Evolutionary conservation across 306 rosid genomes (phyloP), one percentile per base, ranked within the genome.

Genomic region (Ochetophila trinervis): DNA sequence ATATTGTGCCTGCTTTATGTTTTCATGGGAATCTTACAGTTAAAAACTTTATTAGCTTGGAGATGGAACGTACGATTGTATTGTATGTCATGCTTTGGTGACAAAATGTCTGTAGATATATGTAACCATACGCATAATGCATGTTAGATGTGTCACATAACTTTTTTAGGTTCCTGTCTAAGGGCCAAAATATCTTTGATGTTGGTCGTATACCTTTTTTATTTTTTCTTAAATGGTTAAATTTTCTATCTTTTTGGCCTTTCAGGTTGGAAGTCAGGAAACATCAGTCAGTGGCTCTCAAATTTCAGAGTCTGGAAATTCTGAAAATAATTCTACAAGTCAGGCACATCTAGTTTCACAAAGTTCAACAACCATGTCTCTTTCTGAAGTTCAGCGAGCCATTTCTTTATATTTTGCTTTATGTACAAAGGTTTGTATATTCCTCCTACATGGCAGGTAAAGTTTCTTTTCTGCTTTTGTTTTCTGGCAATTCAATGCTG

Each of bases 341-440:
- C 58, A 72, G 73, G 80, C 64, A 53, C 84, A 74, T 45, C 74
- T 82, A 53, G 36, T 61, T 16, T 57, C 34, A 53, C 83, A 49
- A 44, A 70, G 73, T 73, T 63, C 62, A 61, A 66, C 97, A 19
- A 68, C 87, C 51, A 66, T 81, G 76, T 83, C 91, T 23, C 71
- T 88, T 63, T 60, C 86, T 77, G 99, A 93, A 78, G 91, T 87
- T 36, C 97, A 93, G 78, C 83, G 95, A 73, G 83, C 81, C 53
- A 81, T 86, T 64, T 90, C 99, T 76, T 79, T 93, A 69, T 88
- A 83, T 84, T 93, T 93, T 75, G 97, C 99, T 71, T 71, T 93
- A 63, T 93, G 97, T 67, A 84, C 87, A 30, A 93, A 93, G 99
- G 99, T 93, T 60, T 74, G 84, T 65, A 51, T 69, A 36, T 55